Conservation (phyloP, 148 eudicot species). For the Tetragonia tetragonoides region DNA sequence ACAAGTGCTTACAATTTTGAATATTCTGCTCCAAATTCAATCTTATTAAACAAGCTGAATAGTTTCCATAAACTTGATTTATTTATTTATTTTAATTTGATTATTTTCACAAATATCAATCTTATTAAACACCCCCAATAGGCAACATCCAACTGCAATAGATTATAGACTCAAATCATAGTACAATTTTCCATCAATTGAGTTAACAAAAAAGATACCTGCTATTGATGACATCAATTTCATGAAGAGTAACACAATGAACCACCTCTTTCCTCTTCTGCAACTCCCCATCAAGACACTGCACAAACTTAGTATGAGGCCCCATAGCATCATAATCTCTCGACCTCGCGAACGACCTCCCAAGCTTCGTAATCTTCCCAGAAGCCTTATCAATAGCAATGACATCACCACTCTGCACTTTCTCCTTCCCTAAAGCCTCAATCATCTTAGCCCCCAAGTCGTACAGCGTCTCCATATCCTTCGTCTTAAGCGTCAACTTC, state of each 20-base stretch:
- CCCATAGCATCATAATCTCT: constrained; percentile 98
- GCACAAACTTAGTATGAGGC: constrained; percentile 82
- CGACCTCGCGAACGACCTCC: constrained; percentile 82
- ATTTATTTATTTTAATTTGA: too few species aligned
- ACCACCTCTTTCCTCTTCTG: constrained; percentile 98
- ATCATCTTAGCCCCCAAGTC: constrained; percentile 95
- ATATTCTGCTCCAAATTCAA: too few species aligned
- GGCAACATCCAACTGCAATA: too few species aligned
- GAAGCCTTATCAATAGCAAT: constrained; percentile 86
- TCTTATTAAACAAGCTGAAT: too few species aligned
- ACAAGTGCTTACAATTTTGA: too few species aligned
- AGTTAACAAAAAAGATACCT: constrained; percentile 37
- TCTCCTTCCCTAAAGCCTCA: constrained; percentile 84
- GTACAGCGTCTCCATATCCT: constrained; percentile 95
- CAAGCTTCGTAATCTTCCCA: constrained; percentile 84
- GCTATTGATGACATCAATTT: constrained; percentile 98
- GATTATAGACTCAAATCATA: background rate
- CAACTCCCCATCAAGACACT: constrained; percentile 96
- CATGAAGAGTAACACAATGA: constrained; percentile 92
- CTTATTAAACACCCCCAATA: too few species aligned
- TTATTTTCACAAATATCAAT: too few species aligned
- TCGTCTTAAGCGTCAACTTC: constrained; percentile 85
- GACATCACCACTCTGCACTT: constrained; percentile 96
- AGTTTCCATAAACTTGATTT: too few species aligned
- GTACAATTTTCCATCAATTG: background rate